Conservation (phyloP, 257 asterid genomes). For the Lithospermum erythrorhizon region DNA sequence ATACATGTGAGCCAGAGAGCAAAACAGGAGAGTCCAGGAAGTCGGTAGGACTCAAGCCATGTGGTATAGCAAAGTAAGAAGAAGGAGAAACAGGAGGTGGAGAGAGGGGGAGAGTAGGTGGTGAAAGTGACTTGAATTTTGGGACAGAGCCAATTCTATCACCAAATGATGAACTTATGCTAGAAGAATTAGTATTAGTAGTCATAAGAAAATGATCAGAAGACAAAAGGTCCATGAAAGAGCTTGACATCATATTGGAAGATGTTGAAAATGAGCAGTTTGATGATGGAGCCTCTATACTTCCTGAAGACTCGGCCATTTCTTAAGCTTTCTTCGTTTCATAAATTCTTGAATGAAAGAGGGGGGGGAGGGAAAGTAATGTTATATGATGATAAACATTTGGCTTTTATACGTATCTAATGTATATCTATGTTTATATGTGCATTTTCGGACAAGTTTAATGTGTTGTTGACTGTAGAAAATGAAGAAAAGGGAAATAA, state of each 20-base stretch:
- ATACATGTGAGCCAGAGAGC: slow-evolving; percentile 40
- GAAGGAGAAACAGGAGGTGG: slow-evolving; percentile 65
- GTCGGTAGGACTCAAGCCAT: slow-evolving; percentile 68
- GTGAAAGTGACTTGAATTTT: slow-evolving; percentile 66
- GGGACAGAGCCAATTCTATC: slow-evolving; percentile 63
- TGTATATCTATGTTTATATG: too few species aligned
- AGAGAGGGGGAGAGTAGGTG: slow-evolving; percentile 70
- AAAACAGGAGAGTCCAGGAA: slow-evolving; percentile 83
- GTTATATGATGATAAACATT: too few species aligned
- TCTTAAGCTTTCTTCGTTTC: too few species aligned
- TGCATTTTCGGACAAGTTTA: too few species aligned
- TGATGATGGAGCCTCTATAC: slow-evolving; percentile 16
- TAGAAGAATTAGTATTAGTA: not conserved
- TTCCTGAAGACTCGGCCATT: too few species aligned
- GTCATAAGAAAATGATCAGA: slow-evolving; percentile 32
- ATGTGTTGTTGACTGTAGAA: too few species aligned
- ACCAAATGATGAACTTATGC: slow-evolving; percentile 36
- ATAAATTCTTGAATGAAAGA: too few species aligned
- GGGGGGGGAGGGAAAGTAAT: too few species aligned
- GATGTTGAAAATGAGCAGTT: slow-evolving; percentile 19
- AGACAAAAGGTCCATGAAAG: slow-evolving; percentile 49
- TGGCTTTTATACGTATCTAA: too few species aligned
- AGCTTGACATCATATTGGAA: slow-evolving; percentile 27
- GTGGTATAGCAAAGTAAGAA: slow-evolving; percentile 73
- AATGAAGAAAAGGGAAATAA: too few species aligned